Evolutionary conservation across 2,329 filamentous ascomycete genomes (phyloP), one percentile per base, ranked within the genome.

Genomic region (Neofusicoccum kwambonambiense): DNA sequence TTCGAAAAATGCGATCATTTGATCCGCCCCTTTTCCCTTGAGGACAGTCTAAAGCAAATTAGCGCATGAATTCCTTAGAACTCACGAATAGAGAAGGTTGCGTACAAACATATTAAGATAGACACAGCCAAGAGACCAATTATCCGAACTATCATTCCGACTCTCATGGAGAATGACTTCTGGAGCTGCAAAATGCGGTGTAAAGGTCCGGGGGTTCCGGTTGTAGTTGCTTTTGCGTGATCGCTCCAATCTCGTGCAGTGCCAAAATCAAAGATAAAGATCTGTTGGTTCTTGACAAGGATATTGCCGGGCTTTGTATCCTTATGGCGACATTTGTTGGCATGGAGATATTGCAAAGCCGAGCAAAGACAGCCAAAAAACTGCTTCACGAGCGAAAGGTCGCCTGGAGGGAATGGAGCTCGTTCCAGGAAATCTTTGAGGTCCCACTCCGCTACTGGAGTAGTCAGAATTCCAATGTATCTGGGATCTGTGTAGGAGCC

Each of bases 241-340:
- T 67, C 61, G 44, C 31, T 45, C 64, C 64, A 72, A 60, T 70
- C 67, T 3, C 60, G 50, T 13, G 68, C 69, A 12, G 71, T 58
- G 9, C 74, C 70, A 66, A 76, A 76, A 60, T 75, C 73, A 5
- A 72, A 68, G 35, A 74, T 65, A 5, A 73, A 60, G 22, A 74
- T 62, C 2, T 66, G 67, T 2, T 66, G 66, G 12, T 62, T 19
- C 41, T 70, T 41, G 27, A 74, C 67, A 8, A 75, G 68, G 31
- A 76, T 74, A 47, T 75, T 76, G 8, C 47, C 41, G 13, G 74
- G 73, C 57, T 75, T 75, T 52, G 76, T 73, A 58, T 75, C 73
- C 62, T 71, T 74, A 56, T 76, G 71, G 27, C 71, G 74, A 67
- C 3, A 22, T 22, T 68, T 67, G 13, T 69, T 47, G 9, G 62